Evolutionary conservation across 2,329 filamentous ascomycete species (phyloP), one percentile per base, ranked within the genome.

Genomic region (Cercospora sp.): DNA sequence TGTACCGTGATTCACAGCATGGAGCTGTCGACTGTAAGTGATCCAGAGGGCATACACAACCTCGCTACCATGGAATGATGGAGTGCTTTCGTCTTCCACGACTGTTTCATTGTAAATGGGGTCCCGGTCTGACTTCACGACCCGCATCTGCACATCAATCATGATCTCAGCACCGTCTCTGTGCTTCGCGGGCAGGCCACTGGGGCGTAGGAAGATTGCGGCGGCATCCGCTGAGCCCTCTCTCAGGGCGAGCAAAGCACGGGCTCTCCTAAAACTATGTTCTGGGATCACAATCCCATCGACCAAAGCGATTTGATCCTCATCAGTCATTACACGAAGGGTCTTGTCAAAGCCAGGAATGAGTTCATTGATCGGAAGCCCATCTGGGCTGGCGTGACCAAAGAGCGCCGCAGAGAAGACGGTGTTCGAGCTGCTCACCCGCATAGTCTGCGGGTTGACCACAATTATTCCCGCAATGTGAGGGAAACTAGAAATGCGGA

Each of bases 241-340:
- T 65, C 91, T 89, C 66, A 98, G 84, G 2, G 92, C 91, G 26
- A 97, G 85, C 63, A 97, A 87, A 3, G 93, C 93, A 67, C 93
- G 88, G 6, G 95, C 95, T 72, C 94, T 90, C 67, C 95, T 89
- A 81, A 99, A 98, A 76, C 92, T 96, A 77, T 97, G 94, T 79
- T 99, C 95, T 1, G 95, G 94, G 65, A 99, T 91, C 16, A 99
- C 94, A 75, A 97, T 94, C n/a, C 95, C 95, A 78, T 99, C 95
- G 10, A 91, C 86, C 28, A 98, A 84, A 62, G 89, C 86, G 61
- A 97, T 86, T 48, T 92, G 89, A 73, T 99, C 94, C 77, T 97
- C 93, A 65, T 97, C 91, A 4, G 89, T 92, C 74, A 99, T 84
- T 30, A 96, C 88, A 51, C 88, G 85, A 60, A 99, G 82, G 55